Evolutionary conservation across 2,329 filamentous ascomycete species (phyloP).

Genomic region (Verruconis gallopava): DNA sequence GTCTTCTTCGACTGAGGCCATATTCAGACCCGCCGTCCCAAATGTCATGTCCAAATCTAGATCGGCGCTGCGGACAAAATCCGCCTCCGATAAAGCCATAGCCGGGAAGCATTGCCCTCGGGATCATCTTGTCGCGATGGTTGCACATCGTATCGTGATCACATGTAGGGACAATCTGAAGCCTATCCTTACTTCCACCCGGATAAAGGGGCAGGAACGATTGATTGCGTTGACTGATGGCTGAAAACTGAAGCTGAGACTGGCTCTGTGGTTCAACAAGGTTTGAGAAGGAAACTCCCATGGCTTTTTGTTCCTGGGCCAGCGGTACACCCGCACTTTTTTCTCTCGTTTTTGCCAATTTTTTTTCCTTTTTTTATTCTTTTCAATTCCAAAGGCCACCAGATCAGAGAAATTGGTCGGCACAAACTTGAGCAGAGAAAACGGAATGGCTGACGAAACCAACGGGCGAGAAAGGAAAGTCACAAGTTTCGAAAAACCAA

Average conservation of each 20-base stretch:
- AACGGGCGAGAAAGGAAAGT: neutral
- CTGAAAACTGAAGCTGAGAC: neutral
- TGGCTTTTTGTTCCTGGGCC: neutral
- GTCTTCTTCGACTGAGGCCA: too few relatives aligned
- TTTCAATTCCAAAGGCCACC: neutral
- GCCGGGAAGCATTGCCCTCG: neutral
- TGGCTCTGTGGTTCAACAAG: neutral
- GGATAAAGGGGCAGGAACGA: neutral
- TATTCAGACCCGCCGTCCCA: neutral
- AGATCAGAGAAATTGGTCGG: neutral
- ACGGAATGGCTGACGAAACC: neutral
- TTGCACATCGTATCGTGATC: slow-evolving; percentile 1
- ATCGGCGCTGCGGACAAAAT: neutral
- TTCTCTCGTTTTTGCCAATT: too few relatives aligned
- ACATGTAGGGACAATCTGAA: slow-evolving; percentile 1
- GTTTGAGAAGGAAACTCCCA: neutral
- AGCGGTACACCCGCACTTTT: neutral
- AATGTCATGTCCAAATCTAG: neutral
- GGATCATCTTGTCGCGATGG: neutral
- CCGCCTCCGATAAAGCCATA: neutral
- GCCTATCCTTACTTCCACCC: neutral
- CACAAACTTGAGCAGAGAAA: neutral
- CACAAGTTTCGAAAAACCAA: too few relatives aligned
- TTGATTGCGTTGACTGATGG: neutral
- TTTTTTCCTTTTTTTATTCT: too few relatives aligned